Base-by-base conservation (phyloP, 768 basidiomycete genomes). In the Auricularia cornea region DNA sequence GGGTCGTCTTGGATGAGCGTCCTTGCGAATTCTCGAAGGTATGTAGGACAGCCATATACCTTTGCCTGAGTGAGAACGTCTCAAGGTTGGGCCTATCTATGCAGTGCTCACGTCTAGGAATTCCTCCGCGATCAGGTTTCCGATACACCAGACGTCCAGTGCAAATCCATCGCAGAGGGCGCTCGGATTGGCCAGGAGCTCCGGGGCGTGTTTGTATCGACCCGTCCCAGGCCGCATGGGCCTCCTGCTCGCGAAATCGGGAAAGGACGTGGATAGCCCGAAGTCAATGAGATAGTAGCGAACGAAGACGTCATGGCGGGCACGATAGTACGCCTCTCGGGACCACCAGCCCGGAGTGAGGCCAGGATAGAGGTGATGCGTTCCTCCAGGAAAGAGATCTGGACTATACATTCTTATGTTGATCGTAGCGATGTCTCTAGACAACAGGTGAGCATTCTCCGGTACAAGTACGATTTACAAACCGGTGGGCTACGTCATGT, bases 11-110 rank as follows among this genome's bases (percentile, higher is more conserved):
- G 44, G 11, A 48, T 48, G 6, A 48, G 8, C 12, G 12, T 20
- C 20, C 6, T 5, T 8, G 23, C 23, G 44, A 48, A 48, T 23
- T 48, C 12, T 6, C 20, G 16, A 23, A 48, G 44, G 44, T 20
- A 48, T 8, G 20, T 12, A 6, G 44, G 44, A 20, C 20, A 20
- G 6, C 12, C 11, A 23, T 48, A 48, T 48, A 20, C 23, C 44
- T 48, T 8, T 92, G n/a, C n/a, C n/a, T n/a, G n/a, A n/a, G n/a
- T n/a, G n/a, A 86, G 87, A 92, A 78, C 81, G 20, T 18, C 23
- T 18, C 23, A 23, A 20, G 20, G 20, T 20, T 23, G 44, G 6
- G 20, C 44, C 12, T 6, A 14, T 20, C 23, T 48, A 18, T 23
- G 23, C 10, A 48, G 23, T 23, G 44, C 44, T 48, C 44, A 48